A percentile compares a stretch with the other conserved stretches of the same genome.
Conservation (phyloP, 1,284 basidiomycete genomes). For the Ceratobasidium sp. region DNA sequence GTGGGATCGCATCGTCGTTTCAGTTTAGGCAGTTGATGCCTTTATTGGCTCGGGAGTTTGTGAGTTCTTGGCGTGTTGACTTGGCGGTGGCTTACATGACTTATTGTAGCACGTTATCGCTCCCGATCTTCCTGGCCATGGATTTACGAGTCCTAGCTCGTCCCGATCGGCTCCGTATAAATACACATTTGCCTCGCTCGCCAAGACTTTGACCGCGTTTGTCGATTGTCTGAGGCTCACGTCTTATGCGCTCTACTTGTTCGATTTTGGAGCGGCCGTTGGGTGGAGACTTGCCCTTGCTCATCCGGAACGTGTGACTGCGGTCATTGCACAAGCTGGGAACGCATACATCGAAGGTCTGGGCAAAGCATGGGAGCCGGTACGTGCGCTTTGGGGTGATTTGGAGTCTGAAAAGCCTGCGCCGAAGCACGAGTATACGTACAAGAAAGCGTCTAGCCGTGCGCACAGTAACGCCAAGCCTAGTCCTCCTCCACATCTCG, state of each 20-base stretch:
- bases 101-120: conserved; percentile 61
- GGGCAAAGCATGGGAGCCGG: conserved; percentile 58
- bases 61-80: not conserved
- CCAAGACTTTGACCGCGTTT: conserved; percentile 60
- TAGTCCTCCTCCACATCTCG: conserved; percentile 48
- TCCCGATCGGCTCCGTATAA: conserved; percentile 56
- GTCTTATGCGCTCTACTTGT: conserved; percentile 63
- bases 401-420: conserved; percentile 36
- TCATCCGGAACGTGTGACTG: conserved; percentile 61
- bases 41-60: conserved; percentile 56
- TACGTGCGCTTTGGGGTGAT: conserved; percentile 58
- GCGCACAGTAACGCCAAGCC: not conserved
- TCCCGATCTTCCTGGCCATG: conserved; percentile 66
- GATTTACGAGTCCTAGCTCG: conserved; percentile 58
- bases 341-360: conserved; percentile 65
- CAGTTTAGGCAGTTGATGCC: conserved; percentile 66
- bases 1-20: conserved; percentile 64
- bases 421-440: conserved; percentile 30
- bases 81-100: not conserved
- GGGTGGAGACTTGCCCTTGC: conserved; percentile 63
- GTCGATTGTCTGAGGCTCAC: conserved; percentile 60
- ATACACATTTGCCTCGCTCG: conserved; percentile 62
- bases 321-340: conserved; percentile 65
- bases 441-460: conserved; percentile 28
- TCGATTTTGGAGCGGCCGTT: conserved; percentile 65